Base-by-base conservation (phyloP, 768 basidiomycete genomes). In the Tricholoma hemisulphureum region DNA sequence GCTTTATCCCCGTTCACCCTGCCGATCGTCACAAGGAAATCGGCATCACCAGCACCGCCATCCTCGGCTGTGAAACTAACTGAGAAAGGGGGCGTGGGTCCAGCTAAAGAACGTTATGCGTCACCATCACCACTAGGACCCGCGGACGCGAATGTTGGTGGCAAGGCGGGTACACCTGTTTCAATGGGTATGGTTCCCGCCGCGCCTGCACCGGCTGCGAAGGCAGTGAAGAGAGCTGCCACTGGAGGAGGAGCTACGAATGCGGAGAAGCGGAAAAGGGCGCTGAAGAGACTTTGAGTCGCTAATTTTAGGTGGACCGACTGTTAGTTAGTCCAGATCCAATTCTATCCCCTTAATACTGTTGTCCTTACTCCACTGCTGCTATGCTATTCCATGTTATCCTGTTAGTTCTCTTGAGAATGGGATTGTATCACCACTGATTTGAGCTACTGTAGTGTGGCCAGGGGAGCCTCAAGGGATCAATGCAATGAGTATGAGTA, bases 191-290 rank as follows among this genome's bases (percentile, higher is more conserved):
- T 75, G 35, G 63, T 68, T 31, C 67, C 68, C 2, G 60, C 72
- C 11, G 66, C 75, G 1, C 64, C 73, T 51, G 59, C 76, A 4
- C 68, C 75, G 11, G 74, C 73, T 4, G 75, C 81, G 8, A 92
- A 90, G 69, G 83, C 88, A 0, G 80, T 88, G 52, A 92, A 91
- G 72, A 76, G 90, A 51, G 78, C 85, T 14, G 84, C 87, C 1
- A 80, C 85, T 0, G 79, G 80, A 1, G 75, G 73, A 10, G 77
- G 70, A 1, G 68, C 74, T 5, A 80, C 78, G 2, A 84, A 84
- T 2, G 84, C 82, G 3, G 91, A 92, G 73, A 93, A 93, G 76
- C 79, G 92, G 71, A 93, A 93, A 81, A 93, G 93, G 78, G 92
- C 91, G 4, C 73, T 93, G 63, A 93, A 90, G 73, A 79, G 91